Conservation (phyloP, 2,329 filamentous ascomycete genomes). For the Aspergillus glaucus region DNA sequence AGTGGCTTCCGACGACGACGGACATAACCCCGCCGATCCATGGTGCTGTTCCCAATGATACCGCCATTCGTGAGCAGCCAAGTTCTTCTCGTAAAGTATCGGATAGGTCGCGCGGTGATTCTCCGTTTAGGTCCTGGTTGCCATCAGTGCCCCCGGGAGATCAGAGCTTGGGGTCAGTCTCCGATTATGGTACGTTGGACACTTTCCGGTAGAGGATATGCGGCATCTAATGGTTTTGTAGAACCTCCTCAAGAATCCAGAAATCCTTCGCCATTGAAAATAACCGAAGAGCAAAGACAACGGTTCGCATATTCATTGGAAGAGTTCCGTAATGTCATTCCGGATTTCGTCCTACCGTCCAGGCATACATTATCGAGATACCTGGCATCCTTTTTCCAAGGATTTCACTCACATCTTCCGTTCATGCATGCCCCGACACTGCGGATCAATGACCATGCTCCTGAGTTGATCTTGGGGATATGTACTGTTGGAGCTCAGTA, state of each 20-base stretch:
- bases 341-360: conserved; percentile 59
- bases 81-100: conserved; percentile 12
- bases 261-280: conserved; percentile 17
- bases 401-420: conserved; percentile 56
- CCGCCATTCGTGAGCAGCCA: conserved; percentile 18
- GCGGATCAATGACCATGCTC: conserved; percentile 56
- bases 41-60: conserved; percentile 16
- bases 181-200: conserved; percentile 21
- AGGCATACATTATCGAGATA: conserved; percentile 63
- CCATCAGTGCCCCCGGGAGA: conserved; percentile 26
- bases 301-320: conserved; percentile 26
- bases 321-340: conserved; percentile 25
- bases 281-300: conserved; percentile 25
- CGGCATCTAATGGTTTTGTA: conserved; percentile 1
- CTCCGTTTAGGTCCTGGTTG: conserved; percentile 29
- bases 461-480: conserved; percentile 62
- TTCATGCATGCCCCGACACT: conserved; percentile 65
- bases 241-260: conserved; percentile 22
- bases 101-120: conserved; percentile 23
- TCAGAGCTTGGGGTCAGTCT: conserved; percentile 26
- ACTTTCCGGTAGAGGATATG: not conserved
- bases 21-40: conserved; percentile 19
- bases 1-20: conserved; percentile 25
- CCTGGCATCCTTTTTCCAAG: conserved; percentile 62
- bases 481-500: conserved; percentile 53